phyloP scores from a whole-genome alignment of 2,329 filamentous ascomycete species.

The Pseudogymnoascus verrucosus region DNA sequence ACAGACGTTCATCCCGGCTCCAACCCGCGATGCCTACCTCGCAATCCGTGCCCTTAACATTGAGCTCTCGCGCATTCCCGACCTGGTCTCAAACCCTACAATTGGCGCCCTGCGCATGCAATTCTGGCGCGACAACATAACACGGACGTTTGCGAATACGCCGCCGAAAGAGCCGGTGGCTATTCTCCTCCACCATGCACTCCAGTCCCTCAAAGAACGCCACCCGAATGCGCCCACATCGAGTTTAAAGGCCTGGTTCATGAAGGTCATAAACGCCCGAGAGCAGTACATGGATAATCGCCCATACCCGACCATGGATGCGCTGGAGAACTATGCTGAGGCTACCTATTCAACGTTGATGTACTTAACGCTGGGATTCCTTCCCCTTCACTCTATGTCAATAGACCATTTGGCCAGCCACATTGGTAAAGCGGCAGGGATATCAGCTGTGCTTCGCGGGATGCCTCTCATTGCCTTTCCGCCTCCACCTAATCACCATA shows the following conservation, averaged over 20 bases:
- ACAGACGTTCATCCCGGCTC: slow-evolving; percentile 71
- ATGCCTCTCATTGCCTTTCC: slow-evolving; percentile 82
- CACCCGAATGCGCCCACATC: slow-evolving; percentile 32
- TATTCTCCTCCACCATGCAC: slow-evolving; percentile 67
- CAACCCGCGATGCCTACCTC: slow-evolving; percentile 74
- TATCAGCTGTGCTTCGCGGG: slow-evolving; percentile 76
- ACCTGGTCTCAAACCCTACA: slow-evolving; percentile 78
- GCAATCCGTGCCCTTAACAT: slow-evolving; percentile 89
- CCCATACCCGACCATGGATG: slow-evolving; percentile 64
- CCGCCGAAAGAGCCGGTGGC: slow-evolving; percentile 90
- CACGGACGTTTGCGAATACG: slow-evolving; percentile 64
- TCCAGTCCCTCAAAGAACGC: slow-evolving; percentile 49
- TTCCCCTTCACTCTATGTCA: slow-evolving; percentile 74
- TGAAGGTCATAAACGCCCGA: slow-evolving; percentile 69
- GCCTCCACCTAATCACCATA: slow-evolving; percentile 48
- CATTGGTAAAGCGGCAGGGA: slow-evolving; percentile 88
- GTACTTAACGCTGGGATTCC: slow-evolving; percentile 74
- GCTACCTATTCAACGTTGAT: slow-evolving; percentile 90
- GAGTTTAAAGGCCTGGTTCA: slow-evolving; percentile 61
- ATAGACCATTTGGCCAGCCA: slow-evolving; percentile 91
- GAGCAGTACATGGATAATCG: slow-evolving; percentile 78
- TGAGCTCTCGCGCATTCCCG: slow-evolving; percentile 81
- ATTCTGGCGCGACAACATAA: slow-evolving; percentile 86
- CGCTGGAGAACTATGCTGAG: slow-evolving; percentile 83
- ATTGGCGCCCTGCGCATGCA: slow-evolving; percentile 86